Evolutionary conservation across 108 stramenopile genomes (phyloP), one percentile per base, ranked within the genome.

Genomic region (Skeletonema grethae): DNA sequence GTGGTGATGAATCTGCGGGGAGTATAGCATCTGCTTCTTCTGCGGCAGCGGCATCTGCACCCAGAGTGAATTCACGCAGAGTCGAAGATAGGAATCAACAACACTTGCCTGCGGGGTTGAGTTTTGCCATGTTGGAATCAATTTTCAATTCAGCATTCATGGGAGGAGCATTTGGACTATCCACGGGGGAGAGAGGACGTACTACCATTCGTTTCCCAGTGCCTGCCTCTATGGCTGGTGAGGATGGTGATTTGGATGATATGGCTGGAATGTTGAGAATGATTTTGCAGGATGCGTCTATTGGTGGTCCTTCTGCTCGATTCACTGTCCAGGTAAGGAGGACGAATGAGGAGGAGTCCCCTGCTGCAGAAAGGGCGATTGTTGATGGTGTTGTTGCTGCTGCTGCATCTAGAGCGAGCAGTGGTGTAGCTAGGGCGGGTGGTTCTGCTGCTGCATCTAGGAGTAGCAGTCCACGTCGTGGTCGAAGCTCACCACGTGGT

Each of bases 51-150:
- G 13, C 64, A n/a, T n/a, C n/a, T n/a, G n/a, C n/a, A n/a, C n/a
- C 56, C 24, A 63, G 70, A 28, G 69, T 75, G 36, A 82, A 82
- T 32, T 71, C 80, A 22, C 74, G 80, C n/a, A 58, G 56, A 9
- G 80, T 82, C n/a, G 70, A 82, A 32, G 80, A 82, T 59, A 57
- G 80, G 15, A 75, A 67, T 31, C 80, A 82, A 57, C 73, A 66
- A 20, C 6, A 9, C 39, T 8, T 62, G 61, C 60, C 60, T 2
- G 8, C 61, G 39, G 12, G 20, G 20, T 39, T 71, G 16, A 70
- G 61, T 55, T 65, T 61, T 32, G 77, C 70, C 12, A 28, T 79
- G 10, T 24, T 79, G 20, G 68, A 72, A 48, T 45, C 53, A 10
- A 72, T 79, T 32, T 24, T 79, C 15, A 39, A 35, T 36, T 36